Base-by-base conservation (phyloP, 257 asterid genomes). In the Solanum etuberosum region DNA sequence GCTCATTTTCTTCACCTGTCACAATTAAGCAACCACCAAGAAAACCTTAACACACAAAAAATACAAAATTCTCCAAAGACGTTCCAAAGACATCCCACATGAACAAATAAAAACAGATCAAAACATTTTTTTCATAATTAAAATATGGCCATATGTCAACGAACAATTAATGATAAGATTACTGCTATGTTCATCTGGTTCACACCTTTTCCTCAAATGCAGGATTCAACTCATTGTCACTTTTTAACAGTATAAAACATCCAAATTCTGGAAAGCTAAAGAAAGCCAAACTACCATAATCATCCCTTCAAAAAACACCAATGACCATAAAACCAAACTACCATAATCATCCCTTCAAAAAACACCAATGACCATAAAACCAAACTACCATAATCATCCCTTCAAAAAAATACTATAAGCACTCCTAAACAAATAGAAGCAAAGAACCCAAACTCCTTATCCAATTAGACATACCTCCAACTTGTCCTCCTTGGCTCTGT, bases 401-500 rank as follows among this genome's bases (percentile, higher is more conserved):
- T 42, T 4, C 23, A 35, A 51, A 3, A 18, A 65, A 43, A 82
- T 15, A n/a, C 32, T 11, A 9, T 34, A 74, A 40, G 2, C 78
- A 38, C 46, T 46, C 46, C 71, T 63, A n/a, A 43, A 23, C 59
- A 40, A 25, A 65, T 27, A 21, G 85, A 68, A 73, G 85, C 25
- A n/a, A 46, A 72, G 31, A 38, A 43, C 34, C 25, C 23, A 57
- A 27, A 38, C 42, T 34, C 80, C 63, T 32, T n/a, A 68, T 20
- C 6, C 25, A 86, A 32, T 27, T 32, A 77, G 48, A 54, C 59
- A 31, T 91, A 95, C 98, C 99, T 94, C 98, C 91, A 95, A 87
- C 90, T 94, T 96, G 91, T 94, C 98, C 88, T 94, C 98, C 88
- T 94, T 96, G 37, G 95, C 98, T 88, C 94, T 87, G 88, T 96